Base-by-base conservation (phyloP, 768 basidiomycete species). In the Termitomyces heimii region DNA sequence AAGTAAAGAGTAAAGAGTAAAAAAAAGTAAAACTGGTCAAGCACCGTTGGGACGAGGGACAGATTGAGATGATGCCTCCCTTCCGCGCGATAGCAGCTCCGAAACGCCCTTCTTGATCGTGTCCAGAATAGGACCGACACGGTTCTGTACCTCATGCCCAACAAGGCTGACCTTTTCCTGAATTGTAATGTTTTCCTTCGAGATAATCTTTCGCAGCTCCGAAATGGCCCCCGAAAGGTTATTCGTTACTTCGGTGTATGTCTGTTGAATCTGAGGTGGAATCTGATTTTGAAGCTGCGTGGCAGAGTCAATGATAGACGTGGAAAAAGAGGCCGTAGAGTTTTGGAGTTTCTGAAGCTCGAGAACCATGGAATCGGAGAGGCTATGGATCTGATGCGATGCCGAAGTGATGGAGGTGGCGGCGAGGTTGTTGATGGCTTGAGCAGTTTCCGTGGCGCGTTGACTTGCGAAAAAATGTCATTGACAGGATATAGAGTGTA, bases 271-370 rank as follows among this genome's bases (percentile, higher is more conserved):
- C 20, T 83, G 81, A 0, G 81, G 72, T 40, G 84, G 85, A 10
- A 88, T 74, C 40, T 80, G 74, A 16, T 73, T 65, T 49, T 75
- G 75, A 42, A 76, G 55, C 20, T 74, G 73, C 5, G 74, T 62
- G 13, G 74, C 67, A 1, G 74, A 72, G 50, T 65, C 68, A n/a
- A 75, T 73, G 47, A 80, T 68, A 32, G 77, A 75, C 0, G 78
- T 63, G 24, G 80, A 75, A 54, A 84, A 71, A 16, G 78, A 69
- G 14, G 78, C 66, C 29, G 85, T 82, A 13, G 85, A 82, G 9
- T 78, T 65, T 66, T 88, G 81, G 46, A 92, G 74, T 60, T 82
- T 85, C 62, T 84, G 79, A 48, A 92, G 77, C 62, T 91, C 86
- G 28, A 65, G 49, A 49, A 89, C 70, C 84, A 92, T 84, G 53